These are phyloP conservation scores for Lippia alba DNA, from an alignment of 305 asterid species.

Conservation along the genomic window DNA sequence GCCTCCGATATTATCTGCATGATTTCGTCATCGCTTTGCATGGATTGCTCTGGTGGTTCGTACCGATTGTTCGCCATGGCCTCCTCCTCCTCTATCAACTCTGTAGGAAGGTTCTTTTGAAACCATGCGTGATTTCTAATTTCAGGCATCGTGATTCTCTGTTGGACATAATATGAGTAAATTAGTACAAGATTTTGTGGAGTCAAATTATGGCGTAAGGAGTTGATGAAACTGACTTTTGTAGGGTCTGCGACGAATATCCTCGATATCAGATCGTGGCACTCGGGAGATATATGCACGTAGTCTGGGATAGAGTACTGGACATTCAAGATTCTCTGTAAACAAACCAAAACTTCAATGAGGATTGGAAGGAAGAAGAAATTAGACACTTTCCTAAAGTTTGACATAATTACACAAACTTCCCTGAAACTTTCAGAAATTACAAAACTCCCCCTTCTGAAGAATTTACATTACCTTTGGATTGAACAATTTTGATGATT, in stretches of 20 bases:
- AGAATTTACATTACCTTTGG: no score
- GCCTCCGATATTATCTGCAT: conserved; percentile 95
- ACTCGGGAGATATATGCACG: conserved; percentile 85
- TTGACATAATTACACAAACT: no score
- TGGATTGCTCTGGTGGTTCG: conserved; percentile 87
- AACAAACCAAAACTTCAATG: conserved; percentile 17
- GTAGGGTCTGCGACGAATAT: conserved; percentile 94
- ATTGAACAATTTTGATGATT: no score
- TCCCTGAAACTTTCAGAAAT: no score
- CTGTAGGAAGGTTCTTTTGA: conserved; percentile 86
- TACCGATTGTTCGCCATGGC: conserved; percentile 58
- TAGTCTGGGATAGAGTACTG: conserved; percentile 95
- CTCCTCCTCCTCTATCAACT: conserved; percentile 76
- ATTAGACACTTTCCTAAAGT: neutral
- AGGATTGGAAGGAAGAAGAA: neutral
- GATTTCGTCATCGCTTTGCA: conserved; percentile 83
- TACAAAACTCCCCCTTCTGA: no score
- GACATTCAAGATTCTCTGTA: conserved; percentile 82
- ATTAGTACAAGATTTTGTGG: neutral
- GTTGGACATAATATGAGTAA: conserved; percentile 25
- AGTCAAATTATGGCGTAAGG: neutral
- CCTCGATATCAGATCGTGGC: conserved; percentile 72
- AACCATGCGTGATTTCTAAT: conserved; percentile 95
- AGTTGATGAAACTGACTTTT: conserved; percentile 51
- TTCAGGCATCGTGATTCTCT: conserved; percentile 91